Percentiles rank a stretch among this genome's conserved stretches.
Evolutionary conservation across 257 asterid species (phyloP).

Genomic region (Euphrasia confusa): DNA sequence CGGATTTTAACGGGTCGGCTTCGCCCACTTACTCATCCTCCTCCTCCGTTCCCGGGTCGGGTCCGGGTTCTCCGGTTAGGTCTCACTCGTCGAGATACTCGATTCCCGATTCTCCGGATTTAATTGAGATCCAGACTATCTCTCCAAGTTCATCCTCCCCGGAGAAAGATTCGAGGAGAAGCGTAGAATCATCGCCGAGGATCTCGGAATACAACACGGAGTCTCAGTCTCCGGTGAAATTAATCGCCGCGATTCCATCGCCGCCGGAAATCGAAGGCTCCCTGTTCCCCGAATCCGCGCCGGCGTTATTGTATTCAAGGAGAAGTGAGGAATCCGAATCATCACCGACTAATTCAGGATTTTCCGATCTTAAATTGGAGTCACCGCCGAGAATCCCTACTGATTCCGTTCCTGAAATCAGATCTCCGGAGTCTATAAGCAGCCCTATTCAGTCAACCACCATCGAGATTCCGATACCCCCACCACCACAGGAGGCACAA

Average conservation of each 20-base stretch:
- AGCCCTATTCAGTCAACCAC: conserved; percentile 1
- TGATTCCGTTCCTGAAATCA: conserved; percentile 17
- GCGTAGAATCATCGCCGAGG: conserved; percentile 22
- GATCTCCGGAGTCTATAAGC: conserved; percentile 14
- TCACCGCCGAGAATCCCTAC: conserved; percentile 24
- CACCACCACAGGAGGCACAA: conserved; percentile 26
- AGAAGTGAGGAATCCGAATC: conserved; percentile 19
- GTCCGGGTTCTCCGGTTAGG: conserved; percentile 61
- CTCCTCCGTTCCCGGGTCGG: conserved; percentile 61
- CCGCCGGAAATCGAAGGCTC: not conserved
- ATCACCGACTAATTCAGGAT: not conserved
- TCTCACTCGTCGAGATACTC: conserved; percentile 48
- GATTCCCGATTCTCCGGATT: conserved; percentile 64
- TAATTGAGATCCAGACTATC: conserved; percentile 50
- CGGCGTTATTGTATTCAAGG: not conserved
- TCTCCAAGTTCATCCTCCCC: conserved; percentile 27
- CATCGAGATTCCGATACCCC: conserved; percentile 1
- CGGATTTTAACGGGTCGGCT: conserved; percentile 39
- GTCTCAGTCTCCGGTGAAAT: not conserved
- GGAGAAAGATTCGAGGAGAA: conserved; percentile 24
- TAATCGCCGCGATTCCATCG: not conserved
- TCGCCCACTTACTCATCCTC: conserved; percentile 64
- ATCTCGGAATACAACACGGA: not conserved
- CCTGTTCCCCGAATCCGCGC: not conserved
- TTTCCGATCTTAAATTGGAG: not conserved